Evolutionary conservation across 129 eudicot species (phyloP).

Genomic region (Ambrosia trifida): DNA sequence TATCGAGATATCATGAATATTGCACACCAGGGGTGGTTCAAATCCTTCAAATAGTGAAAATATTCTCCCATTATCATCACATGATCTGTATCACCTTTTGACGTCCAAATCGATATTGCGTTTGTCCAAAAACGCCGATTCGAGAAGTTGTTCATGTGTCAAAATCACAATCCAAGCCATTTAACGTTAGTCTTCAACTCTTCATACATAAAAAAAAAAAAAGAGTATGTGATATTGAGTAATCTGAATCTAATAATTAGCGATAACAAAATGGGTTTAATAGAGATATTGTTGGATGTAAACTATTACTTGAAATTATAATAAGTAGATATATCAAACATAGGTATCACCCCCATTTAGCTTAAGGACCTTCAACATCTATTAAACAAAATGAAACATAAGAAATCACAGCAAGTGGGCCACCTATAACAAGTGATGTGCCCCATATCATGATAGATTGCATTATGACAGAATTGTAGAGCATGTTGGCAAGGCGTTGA

Average conservation of each 20-base stretch:
- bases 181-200: neutral
- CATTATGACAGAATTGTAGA: conserved; percentile 75
- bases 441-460: conserved; percentile 77
- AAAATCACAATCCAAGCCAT: conserved; percentile 10
- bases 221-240: too few species aligned
- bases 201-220: neutral
- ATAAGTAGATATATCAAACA: too few species aligned
- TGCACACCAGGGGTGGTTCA: conserved; percentile 89
- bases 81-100: conserved; percentile 93
- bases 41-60: conserved; percentile 95
- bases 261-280: too few species aligned
- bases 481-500: conserved; percentile 68
- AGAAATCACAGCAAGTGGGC: conserved; percentile 59
- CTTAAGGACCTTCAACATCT: too few species aligned
- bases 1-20: too few species aligned
- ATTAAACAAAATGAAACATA: neutral
- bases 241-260: too few species aligned
- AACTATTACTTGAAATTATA: too few species aligned
- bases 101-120: conserved; percentile 97
- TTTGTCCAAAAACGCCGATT: conserved; percentile 95
- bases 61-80: conserved; percentile 90
- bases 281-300: too few species aligned
- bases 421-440: conserved; percentile 76
- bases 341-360: too few species aligned
- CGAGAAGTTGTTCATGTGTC: conserved; percentile 63